Evolutionary conservation across 1,284 basidiomycete genomes (phyloP), one percentile per base, ranked within the genome.

Genomic region (Naganishia liquefaciens): DNA sequence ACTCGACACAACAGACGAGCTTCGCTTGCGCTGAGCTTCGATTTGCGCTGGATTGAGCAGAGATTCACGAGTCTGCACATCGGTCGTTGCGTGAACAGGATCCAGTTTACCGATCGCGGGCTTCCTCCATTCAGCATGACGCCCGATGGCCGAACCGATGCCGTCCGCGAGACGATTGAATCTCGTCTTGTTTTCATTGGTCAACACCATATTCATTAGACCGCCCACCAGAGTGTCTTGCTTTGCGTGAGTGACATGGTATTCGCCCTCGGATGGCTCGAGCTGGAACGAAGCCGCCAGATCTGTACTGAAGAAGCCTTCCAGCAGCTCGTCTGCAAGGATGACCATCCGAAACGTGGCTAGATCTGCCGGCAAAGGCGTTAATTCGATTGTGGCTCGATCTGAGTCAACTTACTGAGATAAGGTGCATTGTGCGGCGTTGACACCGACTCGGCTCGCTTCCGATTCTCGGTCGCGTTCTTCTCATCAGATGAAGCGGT

Each of bases 301-400:
- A 75, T 96, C 94, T 0, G 87, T 84, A 71, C 93, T 91, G 74
- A 96, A 97, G 83, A 97, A 97, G 1, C 89, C 88, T 75, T 97
- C 94, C 13, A 97, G 84, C 23, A 97, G 84, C 75, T 96, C 93
- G 71, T 97, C 94, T 1, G 93, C 93, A 9, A 97, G 83, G 4
- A 97, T 89, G 49, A 96, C 93, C 93, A 97, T 97, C 15, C 94
- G 87, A 85, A 97, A 97, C 15, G 93, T 95, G 55, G 80, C 77
- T 64, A 73, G 77, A 70, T 70, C 75, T 70, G 39, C 65, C 23
- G 63, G 9, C 10, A 21, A 5, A 33, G 5, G 5, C 27, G 25
- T 11, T 17, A n/a, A 46, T 5, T 17, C n/a, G 23, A 3, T 39
- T 27, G 21, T 39, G 1, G 6, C 4, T 39, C 7, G 53, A 10